These are phyloP conservation scores for Candida mesenterica DNA, from an alignment of 1,139 yeast genomes.

Conservation along the genomic window DNA sequence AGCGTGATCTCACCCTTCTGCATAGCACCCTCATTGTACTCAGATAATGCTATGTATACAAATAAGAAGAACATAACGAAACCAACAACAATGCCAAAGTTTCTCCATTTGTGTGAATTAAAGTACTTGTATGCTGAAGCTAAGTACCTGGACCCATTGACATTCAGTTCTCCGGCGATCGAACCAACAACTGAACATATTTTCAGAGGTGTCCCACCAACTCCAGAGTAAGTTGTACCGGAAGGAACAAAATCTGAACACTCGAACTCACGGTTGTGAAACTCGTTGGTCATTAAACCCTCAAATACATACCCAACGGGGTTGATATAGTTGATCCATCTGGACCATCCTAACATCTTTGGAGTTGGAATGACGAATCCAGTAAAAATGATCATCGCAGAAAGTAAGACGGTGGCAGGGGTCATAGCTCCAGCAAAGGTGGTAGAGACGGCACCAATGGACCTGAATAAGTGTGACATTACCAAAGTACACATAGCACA, in stretches of 20 bases:
- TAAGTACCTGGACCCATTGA: conserved; percentile 61
- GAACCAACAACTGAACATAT: conserved; percentile 70
- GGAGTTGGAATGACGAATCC: conserved; percentile 73
- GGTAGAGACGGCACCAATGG: conserved; percentile 63
- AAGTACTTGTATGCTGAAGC: conserved; percentile 44
- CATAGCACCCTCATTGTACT: conserved; percentile 68
- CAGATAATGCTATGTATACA: conserved; percentile 58
- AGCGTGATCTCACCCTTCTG: conserved; percentile 82
- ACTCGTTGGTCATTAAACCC: conserved; percentile 58
- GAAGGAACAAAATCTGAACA: conserved; percentile 54
- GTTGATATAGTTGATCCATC: conserved; percentile 74
- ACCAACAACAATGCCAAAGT: conserved; percentile 67
- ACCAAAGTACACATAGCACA: conserved; percentile 53
- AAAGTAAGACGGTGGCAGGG: conserved; percentile 62
- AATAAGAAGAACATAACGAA: conserved; percentile 54
- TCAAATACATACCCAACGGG: conserved; percentile 58
- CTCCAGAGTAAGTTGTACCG: conserved; percentile 39
- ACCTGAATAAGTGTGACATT: conserved; percentile 72
- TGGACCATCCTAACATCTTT: conserved; percentile 72
- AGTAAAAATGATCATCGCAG: conserved; percentile 50
- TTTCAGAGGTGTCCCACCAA: conserved; percentile 29
- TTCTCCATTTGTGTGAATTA: conserved; percentile 75
- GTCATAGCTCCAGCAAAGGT: conserved; percentile 69
- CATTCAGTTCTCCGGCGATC: conserved; percentile 50
- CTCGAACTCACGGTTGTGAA: conserved; percentile 35